A percentile compares a stretch with the other conserved stretches of the same genome.
phyloP scores from a whole-genome alignment of 176 grass and related monocot genomes.

The Carex littledalei region DNA sequence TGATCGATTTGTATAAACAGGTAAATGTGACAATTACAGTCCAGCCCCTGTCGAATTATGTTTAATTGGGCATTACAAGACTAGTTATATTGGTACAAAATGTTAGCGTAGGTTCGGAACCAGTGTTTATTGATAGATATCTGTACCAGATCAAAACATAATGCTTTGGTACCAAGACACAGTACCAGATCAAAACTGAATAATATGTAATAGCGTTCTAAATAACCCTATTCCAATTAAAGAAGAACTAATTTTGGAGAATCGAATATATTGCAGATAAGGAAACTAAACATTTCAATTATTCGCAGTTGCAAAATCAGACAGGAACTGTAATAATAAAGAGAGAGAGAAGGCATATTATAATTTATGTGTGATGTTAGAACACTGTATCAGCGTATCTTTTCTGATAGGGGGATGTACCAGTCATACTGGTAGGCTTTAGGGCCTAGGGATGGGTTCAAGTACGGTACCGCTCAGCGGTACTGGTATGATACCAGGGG shows the following conservation, averaged over 20 bases:
- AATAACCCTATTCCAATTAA: not conserved
- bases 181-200: not conserved
- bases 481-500: no score
- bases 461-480: no score
- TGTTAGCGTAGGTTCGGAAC: not conserved
- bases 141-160: not conserved
- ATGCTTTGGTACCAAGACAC: not conserved
- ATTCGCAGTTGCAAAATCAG: no score
- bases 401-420: no score
- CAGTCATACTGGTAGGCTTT: no score
- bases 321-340: no score
- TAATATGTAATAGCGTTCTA: no score
- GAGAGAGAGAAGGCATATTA: no score
- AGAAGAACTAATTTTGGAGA: not conserved
- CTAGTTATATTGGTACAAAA: not conserved
- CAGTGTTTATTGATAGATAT: not conserved
- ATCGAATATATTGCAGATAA: not conserved
- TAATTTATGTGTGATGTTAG: no score
- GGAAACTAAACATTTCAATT: not conserved
- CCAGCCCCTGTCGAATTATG: not conserved
- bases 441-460: no score
- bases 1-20: not conserved
- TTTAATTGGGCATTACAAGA: not conserved
- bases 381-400: no score
- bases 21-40: not conserved